Base-by-base conservation (phyloP, 768 basidiomycete species). In the Rubroboletus satanas region DNA sequence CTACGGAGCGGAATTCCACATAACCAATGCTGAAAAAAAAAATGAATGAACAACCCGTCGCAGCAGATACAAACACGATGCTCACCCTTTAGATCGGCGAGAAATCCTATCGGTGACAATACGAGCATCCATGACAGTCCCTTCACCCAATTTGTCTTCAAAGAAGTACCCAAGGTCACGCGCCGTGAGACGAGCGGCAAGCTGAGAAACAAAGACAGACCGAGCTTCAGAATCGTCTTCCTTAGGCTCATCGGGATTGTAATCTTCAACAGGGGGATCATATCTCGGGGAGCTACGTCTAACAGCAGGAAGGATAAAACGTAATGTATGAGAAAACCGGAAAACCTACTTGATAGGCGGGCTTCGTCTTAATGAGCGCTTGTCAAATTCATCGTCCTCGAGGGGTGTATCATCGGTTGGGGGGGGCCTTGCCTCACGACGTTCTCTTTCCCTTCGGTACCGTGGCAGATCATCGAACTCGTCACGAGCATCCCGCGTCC, bases 91-190 rank as follows among this genome's bases (percentile, higher is more conserved):
- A n/a, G 94, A 97, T 52, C 97, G 85, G 65, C 94, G 85, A 23
- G 95, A 95, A 52, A 97, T 76, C 63, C 95, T 80, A 66, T 99
- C 97, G 1, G 94, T 96, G 33, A 99, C 97, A 66, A 99, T 94
- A 55, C 94, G 79, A 28, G 96, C 90, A 66, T 99, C 97, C 79
- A 95, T 87, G 7, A 99, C 97, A 18, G 90, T 84, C 36, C 88
- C 87, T 75, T 93, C 90, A 21, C 95, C 96, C 43, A 98, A 79
- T 70, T 95, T 92, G 69, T 96, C 90, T 78, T 98, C 96, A 68
- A 99, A 98, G 79, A 99, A 99, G 75, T 94, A 91, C 61, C 95
- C 95, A 74, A 99, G 78, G 77, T 99, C 97, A 70, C 93, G 85
- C 64, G 95, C 93, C 55, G 95, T 98, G 70, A 98, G 84, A 67